Evolutionary conservation across 192 early-diverging fungal genomes (phyloP).

Genomic region (Haplosporangium gracile): DNA sequence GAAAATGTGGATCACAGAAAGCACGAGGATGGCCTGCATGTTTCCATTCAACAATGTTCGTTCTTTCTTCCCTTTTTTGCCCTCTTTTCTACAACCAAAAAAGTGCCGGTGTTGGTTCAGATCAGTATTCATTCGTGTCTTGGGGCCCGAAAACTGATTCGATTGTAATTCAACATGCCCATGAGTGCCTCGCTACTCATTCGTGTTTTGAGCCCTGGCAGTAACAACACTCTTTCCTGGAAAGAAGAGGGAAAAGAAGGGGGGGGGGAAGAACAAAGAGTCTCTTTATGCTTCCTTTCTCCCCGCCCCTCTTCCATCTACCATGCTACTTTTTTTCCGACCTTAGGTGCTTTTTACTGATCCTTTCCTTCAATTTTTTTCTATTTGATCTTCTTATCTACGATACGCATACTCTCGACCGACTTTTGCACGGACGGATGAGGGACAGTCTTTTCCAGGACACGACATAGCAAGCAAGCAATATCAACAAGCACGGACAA

Average conservation of each 20-base stretch:
- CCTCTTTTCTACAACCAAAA: background rate
- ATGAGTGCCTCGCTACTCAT: background rate
- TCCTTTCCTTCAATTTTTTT: background rate
- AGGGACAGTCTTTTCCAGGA: background rate
- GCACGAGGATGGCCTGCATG: background rate
- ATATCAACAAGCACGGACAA: background rate
- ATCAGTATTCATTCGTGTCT: conserved; percentile 46
- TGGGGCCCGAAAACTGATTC: background rate
- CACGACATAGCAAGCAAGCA: background rate
- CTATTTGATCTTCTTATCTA: background rate
- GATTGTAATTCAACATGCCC: background rate
- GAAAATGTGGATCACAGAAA: background rate
- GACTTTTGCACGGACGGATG: background rate
- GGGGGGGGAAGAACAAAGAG: background rate
- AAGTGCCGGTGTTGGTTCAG: conserved; percentile 48
- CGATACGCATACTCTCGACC: background rate
- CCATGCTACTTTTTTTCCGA: background rate
- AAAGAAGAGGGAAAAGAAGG: background rate
- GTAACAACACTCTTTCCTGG: background rate
- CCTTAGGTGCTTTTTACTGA: background rate
- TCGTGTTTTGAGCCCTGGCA: background rate
- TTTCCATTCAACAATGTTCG: background rate
- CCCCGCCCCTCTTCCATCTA: background rate
- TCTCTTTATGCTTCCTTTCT: background rate
- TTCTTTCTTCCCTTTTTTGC: background rate